phyloP scores from a whole-genome alignment of 495 filamentous ascomycete genomes.

The Xylaria longipes region DNA sequence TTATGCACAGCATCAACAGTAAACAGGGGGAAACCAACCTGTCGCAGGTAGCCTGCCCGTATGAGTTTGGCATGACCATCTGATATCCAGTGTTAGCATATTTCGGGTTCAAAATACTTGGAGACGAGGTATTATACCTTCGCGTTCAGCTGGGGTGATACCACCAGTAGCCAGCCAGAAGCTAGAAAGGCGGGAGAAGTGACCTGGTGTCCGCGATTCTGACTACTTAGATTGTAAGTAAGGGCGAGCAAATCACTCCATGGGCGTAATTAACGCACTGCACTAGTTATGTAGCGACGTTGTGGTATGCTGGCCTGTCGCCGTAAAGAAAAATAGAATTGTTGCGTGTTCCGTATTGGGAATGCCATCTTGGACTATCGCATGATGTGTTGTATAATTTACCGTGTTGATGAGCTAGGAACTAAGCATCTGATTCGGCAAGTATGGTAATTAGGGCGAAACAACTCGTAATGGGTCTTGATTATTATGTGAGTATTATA shows the following conservation, averaged over 20 bases:
- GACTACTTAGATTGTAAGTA: neutral
- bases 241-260: neutral
- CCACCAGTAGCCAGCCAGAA: constrained; percentile 82
- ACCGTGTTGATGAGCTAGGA: neutral
- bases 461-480: neutral
- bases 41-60: constrained; percentile 80
- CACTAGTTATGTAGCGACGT: constrained; percentile 8
- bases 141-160: constrained; percentile 61
- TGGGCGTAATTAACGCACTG: constrained; percentile 25
- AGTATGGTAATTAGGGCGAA: neutral
- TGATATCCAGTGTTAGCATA: constrained; percentile 39
- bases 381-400: constrained; percentile 19
- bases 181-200: constrained; percentile 63
- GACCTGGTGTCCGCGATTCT: constrained; percentile 2
- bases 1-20: neutral
- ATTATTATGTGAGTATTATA: neutral
- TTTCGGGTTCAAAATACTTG: neutral
- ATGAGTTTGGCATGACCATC: constrained; percentile 78
- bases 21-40: constrained; percentile 51
- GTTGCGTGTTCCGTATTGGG: constrained; percentile 28
- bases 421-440: neutral
- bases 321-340: constrained; percentile 11
- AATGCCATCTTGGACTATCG: constrained; percentile 32
- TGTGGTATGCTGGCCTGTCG: neutral
- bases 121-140: constrained; percentile 45